phyloP scores from a whole-genome alignment of 2,329 filamentous ascomycete species.

The Raffaelea deltoideospora region DNA sequence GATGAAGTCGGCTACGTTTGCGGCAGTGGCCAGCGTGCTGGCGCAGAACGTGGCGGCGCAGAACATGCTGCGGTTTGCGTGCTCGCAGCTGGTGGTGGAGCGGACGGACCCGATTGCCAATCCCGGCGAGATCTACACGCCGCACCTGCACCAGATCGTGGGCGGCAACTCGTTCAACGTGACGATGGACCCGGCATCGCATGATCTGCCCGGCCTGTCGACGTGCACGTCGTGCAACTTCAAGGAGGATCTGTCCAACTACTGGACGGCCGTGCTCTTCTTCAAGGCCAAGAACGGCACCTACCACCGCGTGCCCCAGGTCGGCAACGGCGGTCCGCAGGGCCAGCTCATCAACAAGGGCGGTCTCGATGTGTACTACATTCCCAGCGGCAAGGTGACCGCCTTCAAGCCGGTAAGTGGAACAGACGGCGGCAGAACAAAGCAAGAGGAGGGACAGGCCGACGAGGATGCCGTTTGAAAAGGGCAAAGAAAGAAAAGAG shows the following conservation, averaged over 20 bases:
- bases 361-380: constrained; percentile 29
- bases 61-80: constrained; percentile 31
- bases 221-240: constrained; percentile 29
- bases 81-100: constrained; percentile 31
- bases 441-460: too few species aligned
- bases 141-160: constrained; percentile 31
- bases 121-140: constrained; percentile 27
- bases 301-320: constrained; percentile 26
- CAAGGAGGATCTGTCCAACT: constrained; percentile 28
- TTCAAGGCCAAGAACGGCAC: constrained; percentile 27
- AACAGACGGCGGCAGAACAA: too few species aligned
- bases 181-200: constrained; percentile 22
- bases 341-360: constrained; percentile 26
- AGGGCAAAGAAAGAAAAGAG: too few species aligned
- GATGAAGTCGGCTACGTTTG: constrained; percentile 5
- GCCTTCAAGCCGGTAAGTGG: constrained; percentile 27
- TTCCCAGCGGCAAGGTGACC: constrained; percentile 24
- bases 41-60: constrained; percentile 16
- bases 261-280: constrained; percentile 32
- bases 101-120: constrained; percentile 30
- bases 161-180: constrained; percentile 29
- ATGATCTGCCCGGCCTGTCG: constrained; percentile 20
- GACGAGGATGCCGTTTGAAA: too few species aligned
- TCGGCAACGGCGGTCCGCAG: constrained; percentile 28
- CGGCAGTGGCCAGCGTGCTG: constrained; percentile 12